Conservation (phyloP, 2,329 filamentous ascomycete species). For the Zymoseptoria pseudotritici region DNA sequence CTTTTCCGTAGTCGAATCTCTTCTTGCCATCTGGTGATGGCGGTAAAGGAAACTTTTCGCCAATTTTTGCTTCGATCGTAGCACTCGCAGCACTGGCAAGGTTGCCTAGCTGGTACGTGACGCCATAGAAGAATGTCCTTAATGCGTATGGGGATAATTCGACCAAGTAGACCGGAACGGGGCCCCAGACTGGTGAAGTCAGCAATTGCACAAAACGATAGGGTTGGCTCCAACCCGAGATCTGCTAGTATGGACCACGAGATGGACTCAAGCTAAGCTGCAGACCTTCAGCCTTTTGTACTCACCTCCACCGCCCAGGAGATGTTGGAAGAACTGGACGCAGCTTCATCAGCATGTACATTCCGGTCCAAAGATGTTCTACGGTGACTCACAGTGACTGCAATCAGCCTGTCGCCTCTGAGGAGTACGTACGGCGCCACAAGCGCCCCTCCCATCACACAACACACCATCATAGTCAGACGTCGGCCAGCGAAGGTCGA, state of each 20-base stretch:
- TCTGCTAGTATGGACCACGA: too few species aligned
- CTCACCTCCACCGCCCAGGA: not conserved
- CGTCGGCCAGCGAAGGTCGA: slow-evolving; percentile 32
- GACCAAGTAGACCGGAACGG: slow-evolving; percentile 33
- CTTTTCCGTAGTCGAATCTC: slow-evolving; percentile 34
- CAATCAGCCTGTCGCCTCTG: slow-evolving; percentile 27
- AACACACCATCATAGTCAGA: slow-evolving; percentile 32
- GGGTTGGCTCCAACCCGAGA: too few species aligned
- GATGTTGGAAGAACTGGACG: not conserved
- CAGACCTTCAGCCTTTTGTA: not conserved
- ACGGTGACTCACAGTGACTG: slow-evolving; percentile 27
- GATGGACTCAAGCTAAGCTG: not conserved
- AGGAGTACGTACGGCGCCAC: slow-evolving; percentile 31
- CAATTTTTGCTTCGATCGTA: slow-evolving; percentile 33
- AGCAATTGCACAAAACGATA: slow-evolving; percentile 28
- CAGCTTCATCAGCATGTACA: not conserved
- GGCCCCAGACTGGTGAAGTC: slow-evolving; percentile 33
- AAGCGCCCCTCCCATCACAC: slow-evolving; percentile 29
- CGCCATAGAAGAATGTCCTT: slow-evolving; percentile 30
- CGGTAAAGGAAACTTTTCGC: slow-evolving; percentile 30
- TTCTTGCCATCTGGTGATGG: slow-evolving; percentile 21
- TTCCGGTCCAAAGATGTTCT: not conserved
- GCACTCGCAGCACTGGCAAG: slow-evolving; percentile 31
- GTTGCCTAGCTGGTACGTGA: slow-evolving; percentile 36
- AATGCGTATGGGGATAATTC: slow-evolving; percentile 31